Conservation (phyloP, 2,329 filamentous ascomycete species). For the Harringtonia aguacate region DNA sequence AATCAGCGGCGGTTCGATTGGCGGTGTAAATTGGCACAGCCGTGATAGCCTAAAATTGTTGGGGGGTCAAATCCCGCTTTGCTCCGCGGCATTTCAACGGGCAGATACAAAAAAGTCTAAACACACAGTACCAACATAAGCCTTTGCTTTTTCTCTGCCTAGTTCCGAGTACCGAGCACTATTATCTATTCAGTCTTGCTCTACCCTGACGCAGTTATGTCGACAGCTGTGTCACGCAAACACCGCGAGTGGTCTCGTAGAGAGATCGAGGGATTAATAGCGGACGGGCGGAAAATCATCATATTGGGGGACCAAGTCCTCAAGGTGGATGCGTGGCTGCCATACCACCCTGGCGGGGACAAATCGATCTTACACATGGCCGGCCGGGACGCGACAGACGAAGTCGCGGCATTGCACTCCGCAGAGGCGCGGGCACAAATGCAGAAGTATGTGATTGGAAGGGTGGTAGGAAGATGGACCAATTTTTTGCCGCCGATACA, state of each 20-base stretch:
- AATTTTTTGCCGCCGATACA: slow-evolving; percentile 91
- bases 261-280: slow-evolving; percentile 73
- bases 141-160: too few relatives aligned
- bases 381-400: slow-evolving; percentile 86
- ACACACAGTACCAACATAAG: too few relatives aligned
- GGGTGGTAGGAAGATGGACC: slow-evolving; percentile 67
- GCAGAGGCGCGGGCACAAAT: slow-evolving; percentile 64
- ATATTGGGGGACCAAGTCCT: slow-evolving; percentile 74
- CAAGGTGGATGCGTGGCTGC: slow-evolving; percentile 80
- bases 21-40: too few relatives aligned
- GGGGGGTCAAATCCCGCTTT: too few relatives aligned
- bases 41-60: too few relatives aligned
- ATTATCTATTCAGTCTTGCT: too few relatives aligned
- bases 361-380: slow-evolving; percentile 91
- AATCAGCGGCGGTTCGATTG: too few relatives aligned
- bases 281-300: slow-evolving; percentile 67
- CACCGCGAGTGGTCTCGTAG: slow-evolving; percentile 19
- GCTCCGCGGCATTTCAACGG: too few relatives aligned
- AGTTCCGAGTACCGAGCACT: too few relatives aligned
- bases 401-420: slow-evolving; percentile 87
- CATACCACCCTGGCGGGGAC: slow-evolving; percentile 84
- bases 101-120: too few relatives aligned
- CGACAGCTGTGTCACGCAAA: too few relatives aligned
- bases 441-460: slow-evolving; percentile 73
- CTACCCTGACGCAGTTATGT: too few relatives aligned